Evolutionary conservation across 805 yeast genomes (phyloP).

Genomic region (Saccharomyces eubayanus): DNA sequence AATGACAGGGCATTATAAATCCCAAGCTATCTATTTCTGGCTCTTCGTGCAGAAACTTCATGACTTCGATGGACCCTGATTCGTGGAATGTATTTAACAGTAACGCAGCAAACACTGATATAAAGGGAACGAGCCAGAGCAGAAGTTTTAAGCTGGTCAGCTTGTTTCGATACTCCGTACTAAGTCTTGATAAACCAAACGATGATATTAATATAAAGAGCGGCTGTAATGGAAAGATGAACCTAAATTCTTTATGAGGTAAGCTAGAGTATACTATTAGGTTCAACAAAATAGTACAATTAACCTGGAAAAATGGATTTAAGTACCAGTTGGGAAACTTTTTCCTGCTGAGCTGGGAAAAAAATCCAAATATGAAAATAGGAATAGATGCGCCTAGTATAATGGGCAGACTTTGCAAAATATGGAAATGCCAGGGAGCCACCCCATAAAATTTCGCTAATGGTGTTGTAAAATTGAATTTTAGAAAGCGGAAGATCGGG

Average conservation of each 20-base stretch:
- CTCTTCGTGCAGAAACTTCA: conserved; percentile 41
- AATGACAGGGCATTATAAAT: conserved; percentile 91
- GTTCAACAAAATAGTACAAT: conserved; percentile 36
- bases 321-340: background rate
- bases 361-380: conserved; percentile 40
- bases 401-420: conserved; percentile 76
- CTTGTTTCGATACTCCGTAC: background rate
- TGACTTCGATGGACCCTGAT: conserved; percentile 71
- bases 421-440: conserved; percentile 77
- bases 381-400: conserved; percentile 62
- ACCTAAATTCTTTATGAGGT: conserved; percentile 85
- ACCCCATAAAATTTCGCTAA: conserved; percentile 77
- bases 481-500: conserved; percentile 62
- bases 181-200: conserved; percentile 21
- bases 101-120: conserved; percentile 15
- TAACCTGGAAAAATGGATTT: conserved; percentile 19
- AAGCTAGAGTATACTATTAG: conserved; percentile 53
- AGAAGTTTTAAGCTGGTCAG: background rate
- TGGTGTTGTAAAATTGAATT: conserved; percentile 68
- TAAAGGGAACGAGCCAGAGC: conserved; percentile 16
- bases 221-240: conserved; percentile 80
- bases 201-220: conserved; percentile 49
- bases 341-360: conserved; percentile 14
- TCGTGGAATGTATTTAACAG: conserved; percentile 69
- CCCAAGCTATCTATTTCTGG: conserved; percentile 49